A percentile compares a stretch with the other conserved stretches of the same genome.
These are phyloP conservation scores for Diophrys appendiculata DNA, from an alignment of 73 alveolate species.

Conservation along the genomic window DNA sequence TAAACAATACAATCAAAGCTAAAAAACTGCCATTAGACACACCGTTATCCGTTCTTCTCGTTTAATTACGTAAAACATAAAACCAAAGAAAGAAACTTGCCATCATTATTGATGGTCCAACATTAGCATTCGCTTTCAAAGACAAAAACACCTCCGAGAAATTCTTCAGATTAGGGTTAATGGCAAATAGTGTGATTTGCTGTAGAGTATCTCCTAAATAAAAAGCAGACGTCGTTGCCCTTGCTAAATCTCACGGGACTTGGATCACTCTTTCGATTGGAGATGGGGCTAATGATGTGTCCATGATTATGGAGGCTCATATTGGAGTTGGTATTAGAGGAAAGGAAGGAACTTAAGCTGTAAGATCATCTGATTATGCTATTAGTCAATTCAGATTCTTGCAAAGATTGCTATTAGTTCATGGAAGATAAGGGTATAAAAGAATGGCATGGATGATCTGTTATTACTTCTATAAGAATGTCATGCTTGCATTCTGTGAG, in stretches of 20 bases:
- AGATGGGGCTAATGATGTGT: conserved; percentile 99
- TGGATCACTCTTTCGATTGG: conserved; percentile 80
- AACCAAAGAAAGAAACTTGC: conserved; percentile 59
- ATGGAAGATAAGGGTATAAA: conserved; percentile 96
- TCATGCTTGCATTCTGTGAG: conserved; percentile 66
- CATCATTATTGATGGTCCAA: conserved; percentile 66
- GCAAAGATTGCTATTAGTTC: conserved; percentile 87
- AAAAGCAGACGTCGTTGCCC: conserved; percentile 82
- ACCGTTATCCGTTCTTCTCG: neutral
- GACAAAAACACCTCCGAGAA: conserved; percentile 22
- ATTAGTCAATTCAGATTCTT: conserved; percentile 70
- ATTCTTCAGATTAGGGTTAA: conserved; percentile 68
- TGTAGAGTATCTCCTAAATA: conserved; percentile 86
- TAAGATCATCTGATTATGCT: conserved; percentile 80
- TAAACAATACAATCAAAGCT: neutral
- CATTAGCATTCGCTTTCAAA: conserved; percentile 40
- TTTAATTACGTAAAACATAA: neutral
- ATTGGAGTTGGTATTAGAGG: conserved; percentile 84
- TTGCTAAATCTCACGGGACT: conserved; percentile 34
- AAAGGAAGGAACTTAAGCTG: conserved; percentile 86
- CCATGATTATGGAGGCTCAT: conserved; percentile 88
- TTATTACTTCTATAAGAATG: conserved; percentile 86
- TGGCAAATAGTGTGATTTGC: conserved; percentile 79
- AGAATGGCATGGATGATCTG: conserved; percentile 74
- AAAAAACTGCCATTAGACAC: conserved; percentile 1